Evolutionary conservation across 78 protist genomes (phyloP).

Genomic region (Planoprotostelium fungivorum): DNA sequence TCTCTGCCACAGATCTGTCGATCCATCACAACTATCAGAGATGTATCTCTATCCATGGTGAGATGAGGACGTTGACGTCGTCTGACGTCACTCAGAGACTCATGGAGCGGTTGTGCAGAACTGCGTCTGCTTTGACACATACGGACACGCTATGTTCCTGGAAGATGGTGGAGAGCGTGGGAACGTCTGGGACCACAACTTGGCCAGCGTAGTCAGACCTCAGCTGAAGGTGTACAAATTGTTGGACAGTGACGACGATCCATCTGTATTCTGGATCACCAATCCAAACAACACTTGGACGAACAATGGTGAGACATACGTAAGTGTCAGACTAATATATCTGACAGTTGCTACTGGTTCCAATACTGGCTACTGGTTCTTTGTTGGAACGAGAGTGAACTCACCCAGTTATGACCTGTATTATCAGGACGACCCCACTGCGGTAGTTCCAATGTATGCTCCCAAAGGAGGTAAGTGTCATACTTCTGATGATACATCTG

Average conservation of each 20-base stretch:
- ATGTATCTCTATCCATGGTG: slow-evolving; percentile 51
- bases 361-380: neutral
- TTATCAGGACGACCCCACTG: neutral
- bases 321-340: neutral
- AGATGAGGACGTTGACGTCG: neutral
- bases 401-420: neutral
- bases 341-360: neutral
- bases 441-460: neutral
- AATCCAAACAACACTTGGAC: slow-evolving; percentile 39
- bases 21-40: slow-evolving; percentile 51
- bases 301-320: slow-evolving; percentile 1
- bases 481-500: neutral
- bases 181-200: neutral
- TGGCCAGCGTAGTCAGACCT: neutral
- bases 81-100: neutral
- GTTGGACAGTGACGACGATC: neutral
- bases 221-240: neutral
- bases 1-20: slow-evolving; percentile 26
- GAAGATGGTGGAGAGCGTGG: neutral
- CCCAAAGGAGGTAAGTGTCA: neutral
- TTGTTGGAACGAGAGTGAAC: neutral
- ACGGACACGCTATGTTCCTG: neutral
- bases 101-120: neutral
- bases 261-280: slow-evolving; percentile 35
- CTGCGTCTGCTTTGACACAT: neutral